Percentiles rank a stretch among this genome's conserved stretches.
Conservation (phyloP, 768 basidiomycete genomes). For the Serendipita sp. region DNA sequence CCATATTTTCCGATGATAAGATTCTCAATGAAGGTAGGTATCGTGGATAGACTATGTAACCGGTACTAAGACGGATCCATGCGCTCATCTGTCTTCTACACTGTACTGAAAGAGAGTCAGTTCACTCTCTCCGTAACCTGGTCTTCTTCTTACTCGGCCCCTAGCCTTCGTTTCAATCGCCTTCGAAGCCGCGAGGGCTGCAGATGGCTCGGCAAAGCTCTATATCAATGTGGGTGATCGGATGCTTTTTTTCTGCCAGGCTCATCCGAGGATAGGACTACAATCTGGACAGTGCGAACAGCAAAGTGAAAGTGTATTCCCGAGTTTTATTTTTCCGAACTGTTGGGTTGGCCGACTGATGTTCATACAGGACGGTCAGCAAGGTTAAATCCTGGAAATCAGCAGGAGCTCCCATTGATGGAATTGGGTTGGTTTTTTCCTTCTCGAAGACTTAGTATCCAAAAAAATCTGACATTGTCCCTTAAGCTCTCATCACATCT, state of each 20-base stretch:
- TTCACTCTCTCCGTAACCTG: background rate
- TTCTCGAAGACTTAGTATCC: no score
- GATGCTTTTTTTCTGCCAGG: no score
- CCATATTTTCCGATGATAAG: background rate
- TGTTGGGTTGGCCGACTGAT: no score
- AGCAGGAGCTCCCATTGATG: background rate
- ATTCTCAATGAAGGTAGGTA: background rate
- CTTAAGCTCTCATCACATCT: background rate
- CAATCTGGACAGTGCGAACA: background rate
- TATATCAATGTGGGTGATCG: slow-evolving; percentile 4
- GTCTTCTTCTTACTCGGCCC: background rate
- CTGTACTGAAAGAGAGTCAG: background rate
- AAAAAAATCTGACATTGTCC: background rate
- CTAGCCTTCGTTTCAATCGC: background rate
- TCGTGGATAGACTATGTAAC: background rate
- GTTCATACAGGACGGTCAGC: background rate
- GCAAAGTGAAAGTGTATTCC: no score
- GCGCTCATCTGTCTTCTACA: background rate
- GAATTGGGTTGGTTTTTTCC: background rate
- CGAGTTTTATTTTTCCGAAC: no score
- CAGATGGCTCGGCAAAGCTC: background rate
- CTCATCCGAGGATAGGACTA: background rate
- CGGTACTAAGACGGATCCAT: background rate
- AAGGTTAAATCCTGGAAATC: background rate
- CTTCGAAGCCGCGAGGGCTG: background rate